Percentiles rank a stretch among this genome's conserved stretches.
Evolutionary conservation across 768 basidiomycete species (phyloP).

Genomic region (Arthromyces matolae): DNA sequence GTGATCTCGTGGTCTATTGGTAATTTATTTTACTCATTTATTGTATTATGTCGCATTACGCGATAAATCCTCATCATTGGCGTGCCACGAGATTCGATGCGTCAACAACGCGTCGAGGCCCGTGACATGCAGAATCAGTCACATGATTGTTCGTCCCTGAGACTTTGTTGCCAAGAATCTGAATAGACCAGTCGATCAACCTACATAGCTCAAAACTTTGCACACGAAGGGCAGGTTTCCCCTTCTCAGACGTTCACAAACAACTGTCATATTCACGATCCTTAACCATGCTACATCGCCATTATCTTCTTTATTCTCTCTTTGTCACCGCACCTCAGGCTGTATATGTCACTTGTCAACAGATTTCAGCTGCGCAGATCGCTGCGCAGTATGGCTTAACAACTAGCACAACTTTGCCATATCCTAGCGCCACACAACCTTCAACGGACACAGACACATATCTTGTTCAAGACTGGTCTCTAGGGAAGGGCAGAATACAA

Average conservation of each 20-base stretch:
- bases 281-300: conserved; percentile 4
- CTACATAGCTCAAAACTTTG: background rate
- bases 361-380: conserved; percentile 32
- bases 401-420: conserved; percentile 60
- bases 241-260: background rate
- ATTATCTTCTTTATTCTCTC: conserved; percentile 17
- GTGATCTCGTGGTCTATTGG: no score
- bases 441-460: conserved; percentile 46
- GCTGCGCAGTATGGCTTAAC: conserved; percentile 52
- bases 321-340: conserved; percentile 13
- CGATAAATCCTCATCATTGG: no score
- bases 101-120: no score
- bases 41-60: no score
- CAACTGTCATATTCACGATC: background rate
- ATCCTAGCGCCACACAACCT: conserved; percentile 59
- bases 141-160: no score
- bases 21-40: no score
- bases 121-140: no score
- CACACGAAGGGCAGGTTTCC: background rate
- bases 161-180: no score
- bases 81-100: no score
- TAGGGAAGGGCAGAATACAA: conserved; percentile 59
- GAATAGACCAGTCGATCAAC: no score
- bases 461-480: conserved; percentile 55
- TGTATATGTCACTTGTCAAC: conserved; percentile 24